phyloP scores from a whole-genome alignment of 345 rosid genomes.

The Aquilaria malaccensis region DNA sequence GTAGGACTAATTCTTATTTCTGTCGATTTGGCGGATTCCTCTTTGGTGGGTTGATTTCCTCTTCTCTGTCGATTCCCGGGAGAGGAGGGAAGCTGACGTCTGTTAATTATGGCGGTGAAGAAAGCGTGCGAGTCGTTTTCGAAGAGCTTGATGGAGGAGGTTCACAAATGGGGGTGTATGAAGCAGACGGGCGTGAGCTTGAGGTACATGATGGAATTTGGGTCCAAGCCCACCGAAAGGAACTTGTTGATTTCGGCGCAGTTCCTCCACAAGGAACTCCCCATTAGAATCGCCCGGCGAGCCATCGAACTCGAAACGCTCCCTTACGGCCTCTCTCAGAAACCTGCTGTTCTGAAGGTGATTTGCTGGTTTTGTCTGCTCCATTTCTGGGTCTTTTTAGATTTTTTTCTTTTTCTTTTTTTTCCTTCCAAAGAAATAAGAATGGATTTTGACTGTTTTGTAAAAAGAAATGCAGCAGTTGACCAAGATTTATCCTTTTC shows the following conservation, averaged over 20 bases:
- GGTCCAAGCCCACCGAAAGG: constrained; percentile 48
- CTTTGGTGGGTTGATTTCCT: not conserved
- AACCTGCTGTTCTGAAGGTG: constrained; percentile 77
- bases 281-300: constrained; percentile 69
- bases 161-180: constrained; percentile 75
- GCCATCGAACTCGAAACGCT: constrained; percentile 67
- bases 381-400: too few relatives aligned
- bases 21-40: not conserved
- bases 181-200: constrained; percentile 84
- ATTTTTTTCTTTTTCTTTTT: too few relatives aligned
- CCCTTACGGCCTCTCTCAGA: constrained; percentile 67
- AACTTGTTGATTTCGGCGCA: constrained; percentile 71
- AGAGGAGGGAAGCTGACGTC: too few relatives aligned
- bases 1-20: not conserved
- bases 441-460: too few relatives aligned
- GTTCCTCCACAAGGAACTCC: constrained; percentile 77
- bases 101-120: constrained; percentile 54
- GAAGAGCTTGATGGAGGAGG: constrained; percentile 61
- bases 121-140: constrained; percentile 41
- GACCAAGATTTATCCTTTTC: too few relatives aligned
- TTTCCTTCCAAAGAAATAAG: too few relatives aligned
- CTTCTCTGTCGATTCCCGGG: too few relatives aligned
- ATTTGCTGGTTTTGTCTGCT: not conserved
- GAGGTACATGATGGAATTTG: constrained; percentile 91
- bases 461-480: too few relatives aligned